These are phyloP conservation scores for Suillus variegatus DNA, from an alignment of 768 basidiomycete species.

Conservation along the genomic window DNA sequence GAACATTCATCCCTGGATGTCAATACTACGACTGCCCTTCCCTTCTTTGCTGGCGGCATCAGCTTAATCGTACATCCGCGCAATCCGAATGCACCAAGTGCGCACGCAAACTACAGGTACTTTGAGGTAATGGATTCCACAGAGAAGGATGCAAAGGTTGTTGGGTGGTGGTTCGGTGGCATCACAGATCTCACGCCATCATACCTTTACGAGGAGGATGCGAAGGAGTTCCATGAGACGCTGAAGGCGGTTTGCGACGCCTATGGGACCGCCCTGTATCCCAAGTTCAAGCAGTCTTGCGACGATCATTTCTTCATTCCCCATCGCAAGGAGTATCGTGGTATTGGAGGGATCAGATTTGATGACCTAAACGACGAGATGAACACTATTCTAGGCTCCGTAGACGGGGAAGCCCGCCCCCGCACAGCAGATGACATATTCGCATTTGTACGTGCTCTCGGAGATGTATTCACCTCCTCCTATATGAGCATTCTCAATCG, in stretches of 20 bases:
- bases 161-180: slow-evolving; percentile 30
- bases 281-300: slow-evolving; percentile 51
- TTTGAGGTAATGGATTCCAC: slow-evolving; percentile 21
- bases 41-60: slow-evolving; percentile 21
- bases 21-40: slow-evolving; percentile 13
- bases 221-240: slow-evolving; percentile 45
- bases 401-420: slow-evolving; percentile 12
- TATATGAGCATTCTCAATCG: slow-evolving; percentile 47
- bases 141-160: slow-evolving; percentile 13
- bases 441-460: slow-evolving; percentile 41
- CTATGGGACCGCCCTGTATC: slow-evolving; percentile 43
- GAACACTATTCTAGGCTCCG: slow-evolving; percentile 23
- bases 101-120: slow-evolving; percentile 30
- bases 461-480: slow-evolving; percentile 46
- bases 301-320: slow-evolving; percentile 57
- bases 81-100: slow-evolving; percentile 21
- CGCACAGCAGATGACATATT: slow-evolving; percentile 42
- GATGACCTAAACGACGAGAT: slow-evolving; percentile 46
- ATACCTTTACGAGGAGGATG: slow-evolving; percentile 50
- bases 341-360: slow-evolving; percentile 57
- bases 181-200: slow-evolving; percentile 49
- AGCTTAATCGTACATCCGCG: slow-evolving; percentile 25
- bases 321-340: slow-evolving; percentile 52
- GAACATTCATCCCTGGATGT: slow-evolving; percentile 18
- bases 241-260: slow-evolving; percentile 45